phyloP scores from a whole-genome alignment of 345 rosid genomes.

The Gossypioides kirkii region DNA sequence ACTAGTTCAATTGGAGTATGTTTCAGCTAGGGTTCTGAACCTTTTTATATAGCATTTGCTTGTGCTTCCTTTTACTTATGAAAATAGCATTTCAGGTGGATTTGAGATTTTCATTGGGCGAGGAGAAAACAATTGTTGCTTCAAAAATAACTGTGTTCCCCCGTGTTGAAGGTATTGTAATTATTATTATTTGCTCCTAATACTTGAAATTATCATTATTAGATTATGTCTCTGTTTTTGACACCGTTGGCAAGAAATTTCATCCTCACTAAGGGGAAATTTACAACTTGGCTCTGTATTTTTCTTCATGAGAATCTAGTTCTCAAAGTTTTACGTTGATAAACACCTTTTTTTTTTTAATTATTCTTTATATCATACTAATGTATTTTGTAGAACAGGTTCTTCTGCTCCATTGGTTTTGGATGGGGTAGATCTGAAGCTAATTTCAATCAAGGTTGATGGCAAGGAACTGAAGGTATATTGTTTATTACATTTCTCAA shows the following conservation, averaged over 20 bases:
- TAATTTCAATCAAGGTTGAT: constrained; percentile 72
- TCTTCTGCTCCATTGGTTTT: constrained; percentile 69
- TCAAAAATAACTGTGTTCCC: constrained; percentile 74
- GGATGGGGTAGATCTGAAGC: constrained; percentile 77
- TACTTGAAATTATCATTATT: not conserved
- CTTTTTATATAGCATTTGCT: constrained; percentile 16
- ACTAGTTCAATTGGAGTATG: not conserved
- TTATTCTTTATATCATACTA: constrained; percentile 7
- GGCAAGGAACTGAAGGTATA: constrained; percentile 66
- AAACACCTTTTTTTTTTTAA: not conserved
- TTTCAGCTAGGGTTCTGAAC: not conserved
- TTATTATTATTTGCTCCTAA: constrained; percentile 1
- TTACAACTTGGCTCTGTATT: not conserved
- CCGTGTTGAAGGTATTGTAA: constrained; percentile 67
- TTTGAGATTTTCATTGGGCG: constrained; percentile 73
- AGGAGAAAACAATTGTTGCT: constrained; percentile 91
- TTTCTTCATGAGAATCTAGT: not conserved
- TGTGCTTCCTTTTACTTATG: constrained; percentile 13
- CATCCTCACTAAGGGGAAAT: not conserved
- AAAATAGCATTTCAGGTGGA: constrained; percentile 53
- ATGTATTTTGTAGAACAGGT: constrained; percentile 39
- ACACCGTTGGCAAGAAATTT: not conserved
- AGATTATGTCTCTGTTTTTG: not conserved
- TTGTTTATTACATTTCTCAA: not conserved
- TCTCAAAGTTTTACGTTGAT: not conserved